Conservation (phyloP, 768 basidiomycete genomes). For the Mycena vulgaris region DNA sequence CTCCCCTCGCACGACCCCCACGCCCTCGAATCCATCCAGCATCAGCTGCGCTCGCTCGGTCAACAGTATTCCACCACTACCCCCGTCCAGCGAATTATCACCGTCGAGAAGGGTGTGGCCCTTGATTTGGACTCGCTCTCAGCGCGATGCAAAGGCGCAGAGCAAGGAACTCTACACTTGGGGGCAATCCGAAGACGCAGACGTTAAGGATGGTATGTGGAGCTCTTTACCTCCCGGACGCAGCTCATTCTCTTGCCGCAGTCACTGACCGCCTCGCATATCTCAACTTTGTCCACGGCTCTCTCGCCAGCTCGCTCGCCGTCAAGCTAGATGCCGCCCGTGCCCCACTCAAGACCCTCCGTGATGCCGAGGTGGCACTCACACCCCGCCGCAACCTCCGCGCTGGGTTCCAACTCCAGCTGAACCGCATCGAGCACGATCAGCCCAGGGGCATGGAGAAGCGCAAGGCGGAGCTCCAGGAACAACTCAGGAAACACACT, state of each 20-base stretch:
- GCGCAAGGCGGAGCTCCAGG: conserved; percentile 78
- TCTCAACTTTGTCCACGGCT: conserved; percentile 78
- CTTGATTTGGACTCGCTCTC: conserved; percentile 80
- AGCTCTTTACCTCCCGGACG: not conserved
- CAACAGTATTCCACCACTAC: conserved; percentile 82
- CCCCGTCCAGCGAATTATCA: conserved; percentile 85
- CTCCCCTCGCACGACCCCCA: conserved; percentile 62
- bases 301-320: conserved; percentile 74
- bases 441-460: conserved; percentile 76
- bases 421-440: conserved; percentile 76
- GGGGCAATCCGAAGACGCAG: conserved; percentile 81
- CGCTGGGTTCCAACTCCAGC: conserved; percentile 69
- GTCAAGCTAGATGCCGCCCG: conserved; percentile 76
- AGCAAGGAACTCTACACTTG: conserved; percentile 91
- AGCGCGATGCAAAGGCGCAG: conserved; percentile 76
- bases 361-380: conserved; percentile 74
- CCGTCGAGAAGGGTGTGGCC: conserved; percentile 82
- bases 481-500: conserved; percentile 77
- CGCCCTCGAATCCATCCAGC: conserved; percentile 74
- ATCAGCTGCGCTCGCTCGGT: conserved; percentile 80
- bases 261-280: conserved; percentile 89
- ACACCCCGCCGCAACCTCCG: conserved; percentile 76
- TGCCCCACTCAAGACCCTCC: conserved; percentile 76
- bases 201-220: conserved; percentile 67
- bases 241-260: conserved; percentile 43